Conservation (phyloP, 805 yeast genomes). For the Ogataea paraovalis region DNA sequence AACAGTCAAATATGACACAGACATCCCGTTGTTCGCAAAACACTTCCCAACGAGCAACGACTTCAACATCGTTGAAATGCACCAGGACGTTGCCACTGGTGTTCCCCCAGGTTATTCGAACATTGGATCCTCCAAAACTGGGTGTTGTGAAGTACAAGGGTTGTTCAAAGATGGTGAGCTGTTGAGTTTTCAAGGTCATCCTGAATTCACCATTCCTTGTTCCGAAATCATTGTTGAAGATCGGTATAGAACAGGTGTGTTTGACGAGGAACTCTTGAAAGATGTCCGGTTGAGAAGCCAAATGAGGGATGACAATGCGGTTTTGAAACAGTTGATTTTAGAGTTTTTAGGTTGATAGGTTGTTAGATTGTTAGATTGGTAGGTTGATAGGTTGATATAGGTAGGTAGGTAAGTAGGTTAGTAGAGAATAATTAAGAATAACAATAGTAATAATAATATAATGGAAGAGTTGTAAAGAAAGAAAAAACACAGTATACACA, state of each 20-base stretch:
- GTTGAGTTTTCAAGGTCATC: slow-evolving; percentile 85
- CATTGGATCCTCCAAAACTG: slow-evolving; percentile 45
- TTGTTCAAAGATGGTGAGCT: slow-evolving; percentile 47
- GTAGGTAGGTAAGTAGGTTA: not conserved
- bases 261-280: slow-evolving; percentile 5
- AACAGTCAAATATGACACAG: slow-evolving; percentile 42
- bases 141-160: slow-evolving; percentile 63
- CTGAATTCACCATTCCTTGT: slow-evolving; percentile 57
- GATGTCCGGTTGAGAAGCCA: slow-evolving; percentile 4
- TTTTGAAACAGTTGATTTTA: slow-evolving; percentile 8
- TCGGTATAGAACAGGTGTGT: slow-evolving; percentile 5
- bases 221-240: slow-evolving; percentile 12
- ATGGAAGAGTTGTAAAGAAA: too few relatives aligned
- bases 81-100: slow-evolving; percentile 43
- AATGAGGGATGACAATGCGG: slow-evolving; percentile 6
- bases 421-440: not conserved
- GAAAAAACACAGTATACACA: not conserved
- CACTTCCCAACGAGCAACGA: slow-evolving; percentile 9
- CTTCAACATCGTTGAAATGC: slow-evolving; percentile 50
- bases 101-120: slow-evolving; percentile 35
- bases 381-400: not conserved
- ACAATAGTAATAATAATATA: not conserved
- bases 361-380: too few relatives aligned
- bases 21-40: slow-evolving; percentile 18
- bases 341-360: slow-evolving; percentile 2